Evolutionary conservation across 1,139 yeast genomes (phyloP).

Genomic region (Kurtzmaniella quercitrusa): DNA sequence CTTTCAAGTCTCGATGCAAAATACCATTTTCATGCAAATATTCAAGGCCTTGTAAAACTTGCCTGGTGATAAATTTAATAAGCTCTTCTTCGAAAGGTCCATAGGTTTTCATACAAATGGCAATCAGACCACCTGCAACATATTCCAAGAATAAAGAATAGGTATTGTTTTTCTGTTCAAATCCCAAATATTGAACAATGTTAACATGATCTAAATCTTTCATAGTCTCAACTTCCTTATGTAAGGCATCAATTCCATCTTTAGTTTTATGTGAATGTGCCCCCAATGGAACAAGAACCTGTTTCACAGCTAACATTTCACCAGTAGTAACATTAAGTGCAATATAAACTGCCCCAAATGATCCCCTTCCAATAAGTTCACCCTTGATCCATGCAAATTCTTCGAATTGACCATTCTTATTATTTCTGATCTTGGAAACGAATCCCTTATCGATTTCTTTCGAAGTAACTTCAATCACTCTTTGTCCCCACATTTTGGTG

Average conservation of each 20-base stretch:
- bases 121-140: constrained; percentile 97
- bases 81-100: constrained; percentile 82
- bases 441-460: constrained; percentile 56
- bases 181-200: constrained; percentile 93
- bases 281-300: constrained; percentile 68
- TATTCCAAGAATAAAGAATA: constrained; percentile 89
- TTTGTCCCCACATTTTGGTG: constrained; percentile 98
- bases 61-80: constrained; percentile 70
- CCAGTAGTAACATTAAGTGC: constrained; percentile 96
- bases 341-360: constrained; percentile 92
- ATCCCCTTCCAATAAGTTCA: constrained; percentile 93
- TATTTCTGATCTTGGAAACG: constrained; percentile 57
- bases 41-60: constrained; percentile 77
- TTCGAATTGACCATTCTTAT: constrained; percentile 59
- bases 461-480: constrained; percentile 85
- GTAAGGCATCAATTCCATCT: constrained; percentile 77
- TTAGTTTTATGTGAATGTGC: constrained; percentile 20
- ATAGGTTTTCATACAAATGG: constrained; percentile 75
- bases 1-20: constrained; percentile 91
- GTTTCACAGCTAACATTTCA: constrained; percentile 98
- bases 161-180: constrained; percentile 70
- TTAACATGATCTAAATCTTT: constrained; percentile 91
- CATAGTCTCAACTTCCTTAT: constrained; percentile 90
- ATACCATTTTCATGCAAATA: constrained; percentile 86
- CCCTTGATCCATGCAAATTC: constrained; percentile 98